phyloP scores from a whole-genome alignment of 371 early-diverging fungal genomes.

The Saksenaea vasiformis region DNA sequence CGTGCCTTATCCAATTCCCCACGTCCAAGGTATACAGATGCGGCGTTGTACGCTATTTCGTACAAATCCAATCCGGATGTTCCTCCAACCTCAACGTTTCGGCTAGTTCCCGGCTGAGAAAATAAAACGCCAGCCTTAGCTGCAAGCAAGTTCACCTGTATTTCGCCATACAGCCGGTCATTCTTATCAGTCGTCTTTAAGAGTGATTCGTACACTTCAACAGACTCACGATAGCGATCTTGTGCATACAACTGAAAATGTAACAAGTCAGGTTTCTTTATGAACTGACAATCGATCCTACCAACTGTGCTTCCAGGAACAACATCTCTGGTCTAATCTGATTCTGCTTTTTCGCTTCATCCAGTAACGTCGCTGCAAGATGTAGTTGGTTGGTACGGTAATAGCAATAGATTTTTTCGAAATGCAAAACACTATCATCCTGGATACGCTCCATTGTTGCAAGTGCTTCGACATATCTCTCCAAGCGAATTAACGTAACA shows the following conservation, averaged over 20 bases:
- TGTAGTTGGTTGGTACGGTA: slow-evolving; percentile 67
- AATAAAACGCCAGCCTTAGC: slow-evolving; percentile 64
- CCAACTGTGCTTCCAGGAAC: slow-evolving; percentile 73
- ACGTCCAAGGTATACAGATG: slow-evolving; percentile 60
- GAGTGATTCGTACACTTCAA: slow-evolving; percentile 50
- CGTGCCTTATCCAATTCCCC: slow-evolving; percentile 60
- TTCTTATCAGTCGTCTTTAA: slow-evolving; percentile 46
- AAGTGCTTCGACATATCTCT: slow-evolving; percentile 67
- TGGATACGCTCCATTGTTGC: slow-evolving; percentile 49
- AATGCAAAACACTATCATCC: slow-evolving; percentile 46
- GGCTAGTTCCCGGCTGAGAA: slow-evolving; percentile 33
- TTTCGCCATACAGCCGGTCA: slow-evolving; percentile 34
- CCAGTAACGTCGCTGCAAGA: slow-evolving; percentile 58
- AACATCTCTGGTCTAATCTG: slow-evolving; percentile 36
- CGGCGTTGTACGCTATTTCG: slow-evolving; percentile 73
- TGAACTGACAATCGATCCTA: slow-evolving; percentile 26
- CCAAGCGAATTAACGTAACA: slow-evolving; percentile 71
- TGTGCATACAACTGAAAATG: slow-evolving; percentile 44
- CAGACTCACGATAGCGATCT: slow-evolving; percentile 42
- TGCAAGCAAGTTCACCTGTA: slow-evolving; percentile 64
- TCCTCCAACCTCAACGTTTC: slow-evolving; percentile 5
- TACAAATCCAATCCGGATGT: slow-evolving; percentile 47
- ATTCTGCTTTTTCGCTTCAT: slow-evolving; percentile 32
- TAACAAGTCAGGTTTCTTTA: neutral
- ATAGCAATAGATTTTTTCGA: slow-evolving; percentile 74